Base-by-base conservation (phyloP, 441 rosid species). In the Erodium trifolium region DNA sequence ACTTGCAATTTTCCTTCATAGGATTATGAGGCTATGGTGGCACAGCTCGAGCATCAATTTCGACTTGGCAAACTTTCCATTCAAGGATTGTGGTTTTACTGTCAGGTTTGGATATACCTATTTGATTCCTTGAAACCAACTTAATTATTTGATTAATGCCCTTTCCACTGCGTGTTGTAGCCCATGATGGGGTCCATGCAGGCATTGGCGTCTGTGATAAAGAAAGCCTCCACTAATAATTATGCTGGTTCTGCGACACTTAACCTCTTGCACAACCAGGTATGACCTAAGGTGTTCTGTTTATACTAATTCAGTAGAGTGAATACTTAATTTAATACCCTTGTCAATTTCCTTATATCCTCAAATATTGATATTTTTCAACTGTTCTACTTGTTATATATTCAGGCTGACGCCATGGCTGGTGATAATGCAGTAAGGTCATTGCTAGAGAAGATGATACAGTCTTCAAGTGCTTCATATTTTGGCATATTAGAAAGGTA, bases 21-120 rank as follows among this genome's bases (percentile, higher is more conserved):
- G 99, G 98, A 92, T 79, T 92, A 84, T 72, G 89, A 86, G 82
- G 96, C 96, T 70, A 88, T 90, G 99, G 93, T 90, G 67, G 96
- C 99, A 4, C 98, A 94, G 72, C 88, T 92, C 69, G 99, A 94
- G 77, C 99, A 94, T 77, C 99, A 92, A 74, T 94, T 94, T 80
- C 90, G 97, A 77, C 93, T 92, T 69, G 96, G 94, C 77, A 87
- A 91, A 79, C 97, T 94, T 71, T 90, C 99, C 72, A 80, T 94
- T 45, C 99, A 91, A 82, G 99, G 97, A 75, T 80, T 94, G 79
- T 91, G 96, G 99, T 91, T 94, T 86, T 94, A 91, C 80, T 90
- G 97, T 81, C 99, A 94, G 97, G 97, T 91, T 67, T 75, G 83
- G 67, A 18, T 66, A 78, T 73, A 53, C 73, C 72, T 78, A 0